A percentile compares a stretch with the other conserved stretches of the same genome.
Evolutionary conservation across 495 filamentous ascomycete species (phyloP).

Genomic region (Trichoderma reesei): DNA sequence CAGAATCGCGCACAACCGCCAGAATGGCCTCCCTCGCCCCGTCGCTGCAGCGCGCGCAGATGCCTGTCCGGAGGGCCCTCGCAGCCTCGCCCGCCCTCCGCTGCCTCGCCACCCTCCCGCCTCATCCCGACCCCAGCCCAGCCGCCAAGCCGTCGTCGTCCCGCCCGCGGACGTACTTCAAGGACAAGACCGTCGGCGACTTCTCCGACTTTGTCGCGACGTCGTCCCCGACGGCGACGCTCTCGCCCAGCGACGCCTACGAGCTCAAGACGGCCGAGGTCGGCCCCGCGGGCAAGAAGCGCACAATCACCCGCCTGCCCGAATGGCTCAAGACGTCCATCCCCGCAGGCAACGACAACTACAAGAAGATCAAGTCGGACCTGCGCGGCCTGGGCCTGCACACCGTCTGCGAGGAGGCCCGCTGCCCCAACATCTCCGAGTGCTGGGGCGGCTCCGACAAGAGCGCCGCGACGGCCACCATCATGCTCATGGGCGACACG

Average conservation of each 20-base stretch:
- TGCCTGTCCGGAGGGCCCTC: slow-evolving; percentile 4
- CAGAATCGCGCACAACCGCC: no score
- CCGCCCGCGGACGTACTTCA: slow-evolving; percentile 59
- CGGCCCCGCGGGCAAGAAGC: slow-evolving; percentile 70
- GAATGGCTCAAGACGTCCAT: slow-evolving; percentile 95
- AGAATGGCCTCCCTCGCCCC: slow-evolving; percentile 10
- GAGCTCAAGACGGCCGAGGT: slow-evolving; percentile 69
- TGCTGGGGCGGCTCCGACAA: slow-evolving; percentile 93
- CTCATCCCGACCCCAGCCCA: slow-evolving; percentile 12
- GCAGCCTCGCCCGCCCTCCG: slow-evolving; percentile 1
- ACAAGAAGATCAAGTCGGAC: slow-evolving; percentile 88
- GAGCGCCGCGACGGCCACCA: slow-evolving; percentile 86
- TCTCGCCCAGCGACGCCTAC: slow-evolving; percentile 49
- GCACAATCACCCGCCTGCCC: slow-evolving; percentile 82
- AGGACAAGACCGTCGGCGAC: slow-evolving; percentile 74
- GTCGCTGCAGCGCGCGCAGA: slow-evolving; percentile 2
- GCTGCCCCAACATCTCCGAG: slow-evolving; percentile 93
- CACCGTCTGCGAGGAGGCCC: slow-evolving; percentile 95
- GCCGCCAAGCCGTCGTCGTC: slow-evolving; percentile 4
- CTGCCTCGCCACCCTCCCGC: slow-evolving; percentile 6
- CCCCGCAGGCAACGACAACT: slow-evolving; percentile 63
- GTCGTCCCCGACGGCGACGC: slow-evolving; percentile 25
- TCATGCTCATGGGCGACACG: slow-evolving; percentile 99
- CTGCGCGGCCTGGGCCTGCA: slow-evolving; percentile 81
- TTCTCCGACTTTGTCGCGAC: slow-evolving; percentile 70